Conservation (phyloP, 2,329 filamentous ascomycete genomes). For the Helminthosporium solani region DNA sequence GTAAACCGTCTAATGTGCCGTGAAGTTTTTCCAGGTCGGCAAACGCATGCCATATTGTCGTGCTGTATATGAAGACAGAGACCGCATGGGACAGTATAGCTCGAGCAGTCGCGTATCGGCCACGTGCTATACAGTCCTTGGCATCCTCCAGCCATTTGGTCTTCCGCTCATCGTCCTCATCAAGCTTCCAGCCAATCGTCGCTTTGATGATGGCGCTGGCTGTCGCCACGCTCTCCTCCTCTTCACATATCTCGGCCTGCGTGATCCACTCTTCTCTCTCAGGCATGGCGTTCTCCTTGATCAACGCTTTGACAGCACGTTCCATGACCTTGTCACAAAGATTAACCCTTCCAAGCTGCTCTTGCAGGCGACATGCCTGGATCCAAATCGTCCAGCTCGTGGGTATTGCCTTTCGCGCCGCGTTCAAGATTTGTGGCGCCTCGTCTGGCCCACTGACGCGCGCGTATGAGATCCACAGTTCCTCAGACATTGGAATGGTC, state of each 20-base stretch:
- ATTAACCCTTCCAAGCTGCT: conserved; percentile 78
- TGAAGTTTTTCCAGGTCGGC: conserved; percentile 90
- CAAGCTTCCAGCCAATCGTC: conserved; percentile 87
- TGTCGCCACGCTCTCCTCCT: conserved; percentile 82
- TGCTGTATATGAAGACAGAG: conserved; percentile 84
- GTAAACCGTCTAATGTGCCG: conserved; percentile 78
- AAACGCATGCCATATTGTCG: conserved; percentile 84
- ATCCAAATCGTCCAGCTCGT: conserved; percentile 97
- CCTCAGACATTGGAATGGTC: conserved; percentile 88
- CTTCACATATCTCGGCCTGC: conserved; percentile 92
- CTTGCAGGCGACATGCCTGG: conserved; percentile 83
- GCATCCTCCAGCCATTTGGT: conserved; percentile 97
- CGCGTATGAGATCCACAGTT: conserved; percentile 92
- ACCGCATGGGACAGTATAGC: conserved; percentile 92
- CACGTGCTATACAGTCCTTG: conserved; percentile 74
- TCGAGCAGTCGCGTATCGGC: conserved; percentile 83
- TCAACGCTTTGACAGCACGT: conserved; percentile 82
- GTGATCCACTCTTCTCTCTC: conserved; percentile 96
- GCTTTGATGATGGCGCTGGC: conserved; percentile 88
- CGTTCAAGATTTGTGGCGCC: conserved; percentile 92
- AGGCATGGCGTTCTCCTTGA: conserved; percentile 91
- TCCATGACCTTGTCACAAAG: conserved; percentile 88
- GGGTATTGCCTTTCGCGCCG: conserved; percentile 87
- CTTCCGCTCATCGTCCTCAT: conserved; percentile 94
- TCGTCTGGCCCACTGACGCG: conserved; percentile 86